Conservation (phyloP, 2,329 filamentous ascomycete genomes). For the Stylonectria norvegica region DNA sequence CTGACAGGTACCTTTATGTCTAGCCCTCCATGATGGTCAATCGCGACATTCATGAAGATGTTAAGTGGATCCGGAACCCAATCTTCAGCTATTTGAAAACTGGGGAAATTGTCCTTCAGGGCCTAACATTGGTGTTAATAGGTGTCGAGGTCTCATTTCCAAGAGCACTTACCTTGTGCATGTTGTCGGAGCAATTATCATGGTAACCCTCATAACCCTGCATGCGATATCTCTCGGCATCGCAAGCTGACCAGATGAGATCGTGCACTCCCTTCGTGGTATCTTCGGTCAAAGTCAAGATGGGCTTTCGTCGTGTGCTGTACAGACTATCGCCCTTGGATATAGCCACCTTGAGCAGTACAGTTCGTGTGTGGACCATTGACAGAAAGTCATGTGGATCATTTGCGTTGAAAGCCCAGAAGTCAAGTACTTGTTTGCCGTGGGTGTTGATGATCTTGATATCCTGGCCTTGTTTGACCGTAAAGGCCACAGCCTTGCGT, state of each 20-base stretch:
- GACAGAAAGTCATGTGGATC: conserved; percentile 33
- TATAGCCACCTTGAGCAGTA: conserved; percentile 28
- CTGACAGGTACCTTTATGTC: conserved; percentile 32
- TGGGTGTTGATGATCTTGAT: conserved; percentile 46
- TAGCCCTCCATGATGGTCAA: conserved; percentile 32
- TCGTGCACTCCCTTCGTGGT: conserved; percentile 38
- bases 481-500: conserved; percentile 39
- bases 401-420: conserved; percentile 43
- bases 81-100: conserved; percentile 25
- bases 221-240: conserved; percentile 36
- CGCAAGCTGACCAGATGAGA: conserved; percentile 39
- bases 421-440: conserved; percentile 49
- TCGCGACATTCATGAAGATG: conserved; percentile 42
- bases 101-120: conserved; percentile 25
- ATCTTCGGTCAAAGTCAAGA: conserved; percentile 36
- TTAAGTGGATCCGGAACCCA: conserved; percentile 41
- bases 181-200: conserved; percentile 40
- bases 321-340: conserved; percentile 32
- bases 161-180: conserved; percentile 27
- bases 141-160: not conserved
- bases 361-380: conserved; percentile 38
- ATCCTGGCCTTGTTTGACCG: conserved; percentile 34
- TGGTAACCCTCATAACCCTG: conserved; percentile 36
- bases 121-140: conserved; percentile 10
- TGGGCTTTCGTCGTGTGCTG: conserved; percentile 34